Conservation (phyloP, 2,329 filamentous ascomycete genomes). For the Alternaria panax region DNA sequence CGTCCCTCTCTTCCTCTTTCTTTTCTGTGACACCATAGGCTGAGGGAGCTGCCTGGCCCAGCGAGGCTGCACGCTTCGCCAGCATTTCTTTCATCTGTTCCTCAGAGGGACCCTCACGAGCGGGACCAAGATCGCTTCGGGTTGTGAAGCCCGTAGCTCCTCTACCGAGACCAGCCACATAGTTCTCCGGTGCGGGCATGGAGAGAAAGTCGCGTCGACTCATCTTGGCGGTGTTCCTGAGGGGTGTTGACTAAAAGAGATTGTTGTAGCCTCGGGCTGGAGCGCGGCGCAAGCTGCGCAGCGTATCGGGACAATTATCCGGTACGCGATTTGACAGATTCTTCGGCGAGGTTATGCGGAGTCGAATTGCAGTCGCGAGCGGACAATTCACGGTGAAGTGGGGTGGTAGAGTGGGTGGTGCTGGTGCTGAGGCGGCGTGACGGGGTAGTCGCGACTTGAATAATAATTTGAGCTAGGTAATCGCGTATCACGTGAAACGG, state of each 20-base stretch:
- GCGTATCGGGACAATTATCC: not conserved
- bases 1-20: slow-evolving; percentile 76
- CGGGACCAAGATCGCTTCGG: slow-evolving; percentile 92
- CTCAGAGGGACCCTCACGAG: slow-evolving; percentile 91
- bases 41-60: slow-evolving; percentile 74
- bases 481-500: slow-evolving; percentile 27
- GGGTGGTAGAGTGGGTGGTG: not conserved
- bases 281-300: slow-evolving; percentile 1
- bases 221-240: slow-evolving; percentile 54
- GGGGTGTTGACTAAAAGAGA: not conserved
- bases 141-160: slow-evolving; percentile 98
- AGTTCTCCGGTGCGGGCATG: slow-evolving; percentile 72
- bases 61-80: slow-evolving; percentile 86
- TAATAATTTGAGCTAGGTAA: slow-evolving; percentile 23
- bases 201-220: slow-evolving; percentile 84
- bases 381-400: not conserved
- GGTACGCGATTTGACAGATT: not conserved
- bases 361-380: not conserved
- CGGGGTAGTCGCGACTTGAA: slow-evolving; percentile 13
- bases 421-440: not conserved
- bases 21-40: slow-evolving; percentile 74
- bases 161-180: slow-evolving; percentile 93
- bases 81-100: slow-evolving; percentile 98
- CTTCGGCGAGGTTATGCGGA: too few relatives aligned
- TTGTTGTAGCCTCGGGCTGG: not conserved